These are phyloP conservation scores for Backusella parvicylindrica DNA, from an alignment of 192 early-diverging fungal genomes.

Conservation along the genomic window DNA sequence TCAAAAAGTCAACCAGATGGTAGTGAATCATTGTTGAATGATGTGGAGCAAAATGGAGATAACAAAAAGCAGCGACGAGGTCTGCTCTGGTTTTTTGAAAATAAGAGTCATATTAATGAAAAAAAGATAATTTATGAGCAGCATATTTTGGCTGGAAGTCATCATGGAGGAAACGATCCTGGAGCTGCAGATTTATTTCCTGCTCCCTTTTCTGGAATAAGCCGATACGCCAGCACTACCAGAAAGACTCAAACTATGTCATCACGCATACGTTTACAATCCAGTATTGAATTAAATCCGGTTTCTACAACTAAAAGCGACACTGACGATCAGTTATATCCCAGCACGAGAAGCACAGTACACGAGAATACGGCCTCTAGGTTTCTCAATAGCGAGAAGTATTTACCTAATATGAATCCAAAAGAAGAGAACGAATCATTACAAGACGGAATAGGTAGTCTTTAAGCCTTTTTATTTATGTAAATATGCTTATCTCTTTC, in stretches of 20 bases:
- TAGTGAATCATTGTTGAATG: not conserved
- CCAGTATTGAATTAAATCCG: not conserved
- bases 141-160: not conserved
- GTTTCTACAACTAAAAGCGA: not conserved
- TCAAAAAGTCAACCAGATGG: slow-evolving; percentile 31
- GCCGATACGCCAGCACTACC: slow-evolving; percentile 17
- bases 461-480: not conserved
- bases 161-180: not conserved
- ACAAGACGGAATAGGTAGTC: not conserved
- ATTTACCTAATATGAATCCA: not conserved
- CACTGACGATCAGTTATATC: not conserved
- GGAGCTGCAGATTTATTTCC: slow-evolving; percentile 18
- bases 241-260: not conserved
- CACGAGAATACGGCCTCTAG: not conserved
- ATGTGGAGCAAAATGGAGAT: not conserved
- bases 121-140: not conserved
- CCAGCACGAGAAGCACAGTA: not conserved
- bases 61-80: not conserved
- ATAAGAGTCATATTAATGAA: not conserved
- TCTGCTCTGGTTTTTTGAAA: slow-evolving; percentile 17
- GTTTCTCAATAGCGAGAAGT: not conserved
- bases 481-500: not conserved
- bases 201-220: slow-evolving; percentile 17
- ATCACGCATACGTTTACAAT: not conserved
- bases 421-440: not conserved